Evolutionary conservation across 108 stramenopile genomes (phyloP).

Genomic region (Licmophora abbreviata): DNA sequence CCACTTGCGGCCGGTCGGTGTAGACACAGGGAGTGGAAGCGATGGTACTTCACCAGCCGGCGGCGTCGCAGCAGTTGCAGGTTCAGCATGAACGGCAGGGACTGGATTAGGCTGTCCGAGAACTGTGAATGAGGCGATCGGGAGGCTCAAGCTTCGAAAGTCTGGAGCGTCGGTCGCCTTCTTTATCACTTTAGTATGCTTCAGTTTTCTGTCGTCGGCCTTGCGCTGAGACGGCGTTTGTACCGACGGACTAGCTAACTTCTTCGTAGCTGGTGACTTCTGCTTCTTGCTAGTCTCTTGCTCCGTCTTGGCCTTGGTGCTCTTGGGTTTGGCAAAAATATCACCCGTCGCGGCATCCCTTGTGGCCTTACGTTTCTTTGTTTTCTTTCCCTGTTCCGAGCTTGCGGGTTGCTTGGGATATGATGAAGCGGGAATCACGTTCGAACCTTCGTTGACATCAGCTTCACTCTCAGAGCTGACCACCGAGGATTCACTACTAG

Average conservation of each 20-base stretch:
- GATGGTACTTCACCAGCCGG: not conserved
- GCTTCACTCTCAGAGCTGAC: constrained; percentile 73
- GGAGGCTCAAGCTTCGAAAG: constrained; percentile 55
- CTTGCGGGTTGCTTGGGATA: not conserved
- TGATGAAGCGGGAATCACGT: constrained; percentile 1
- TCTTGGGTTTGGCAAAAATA: constrained; percentile 11
- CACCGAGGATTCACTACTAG: constrained; percentile 40
- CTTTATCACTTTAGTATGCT: constrained; percentile 9
- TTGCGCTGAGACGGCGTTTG: not conserved
- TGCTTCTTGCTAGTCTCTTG: constrained; percentile 1
- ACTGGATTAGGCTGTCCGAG: not conserved
- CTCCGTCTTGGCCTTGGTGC: not conserved
- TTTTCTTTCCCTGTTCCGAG: constrained; percentile 5
- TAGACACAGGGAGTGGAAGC: constrained; percentile 42
- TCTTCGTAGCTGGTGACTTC: not conserved
- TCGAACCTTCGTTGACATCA: constrained; percentile 1
- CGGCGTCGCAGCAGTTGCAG: constrained; percentile 16
- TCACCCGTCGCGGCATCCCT: not conserved
- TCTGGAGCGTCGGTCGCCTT: constrained; percentile 9
- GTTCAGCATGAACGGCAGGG: not conserved
- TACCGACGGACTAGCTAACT: not conserved
- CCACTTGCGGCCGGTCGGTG: constrained; percentile 60
- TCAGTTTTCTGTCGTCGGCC: not conserved
- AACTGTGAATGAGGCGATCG: constrained; percentile 58
- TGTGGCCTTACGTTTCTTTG: constrained; percentile 4